Evolutionary conservation across 2,329 filamentous ascomycete species (phyloP), one percentile per base, ranked within the genome.

Genomic region (Ilyonectria destructans): DNA sequence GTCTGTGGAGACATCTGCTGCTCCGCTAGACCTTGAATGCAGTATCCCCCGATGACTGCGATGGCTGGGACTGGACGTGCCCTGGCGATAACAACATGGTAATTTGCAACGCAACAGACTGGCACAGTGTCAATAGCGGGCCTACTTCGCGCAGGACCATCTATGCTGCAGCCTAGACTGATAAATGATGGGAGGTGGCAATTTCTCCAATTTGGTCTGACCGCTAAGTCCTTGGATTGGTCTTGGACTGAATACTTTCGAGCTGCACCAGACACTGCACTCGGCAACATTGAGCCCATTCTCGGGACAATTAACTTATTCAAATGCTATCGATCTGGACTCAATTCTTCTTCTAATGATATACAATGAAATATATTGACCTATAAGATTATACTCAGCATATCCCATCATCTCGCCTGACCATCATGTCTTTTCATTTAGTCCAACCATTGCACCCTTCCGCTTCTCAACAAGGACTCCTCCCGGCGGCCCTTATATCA

Each of bases 31-130:
- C 35, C 13, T 40, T 40, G 35, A 60, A 19, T 60, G 45, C 21
- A 5, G 40, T 15, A 60, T 3, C 19, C 19, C 45, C 31, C 17
- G 46, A 60, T 17, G 58, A 60, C 58, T 60, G 58, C 17, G 58
- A 15, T n/a, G 46, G 37, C 58, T 60, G 46, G 58, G 21, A 60
- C 31, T 45, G 46, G 49, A 23, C 21, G 21, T 60, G 45, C 17
- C n/a, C 58, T 21, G 17, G 23, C 31, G 58, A 60, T 17, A 60
- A 60, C 45, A 60, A 60, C 33, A 19, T 21, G 15, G 46, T 60
- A 13, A 33, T 51, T 48, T 60, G 58, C 31, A 31, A 33, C 29
- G 46, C 58, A 2, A 51, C 29, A 6, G 58, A 60, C 31, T 60
- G 58, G 58, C 58, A 60, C 33, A 23, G 35, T 21, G 58, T 52